These are phyloP conservation scores for Entomortierella chlamydospora DNA, from an alignment of 192 early-diverging fungal genomes.

Conservation along the genomic window DNA sequence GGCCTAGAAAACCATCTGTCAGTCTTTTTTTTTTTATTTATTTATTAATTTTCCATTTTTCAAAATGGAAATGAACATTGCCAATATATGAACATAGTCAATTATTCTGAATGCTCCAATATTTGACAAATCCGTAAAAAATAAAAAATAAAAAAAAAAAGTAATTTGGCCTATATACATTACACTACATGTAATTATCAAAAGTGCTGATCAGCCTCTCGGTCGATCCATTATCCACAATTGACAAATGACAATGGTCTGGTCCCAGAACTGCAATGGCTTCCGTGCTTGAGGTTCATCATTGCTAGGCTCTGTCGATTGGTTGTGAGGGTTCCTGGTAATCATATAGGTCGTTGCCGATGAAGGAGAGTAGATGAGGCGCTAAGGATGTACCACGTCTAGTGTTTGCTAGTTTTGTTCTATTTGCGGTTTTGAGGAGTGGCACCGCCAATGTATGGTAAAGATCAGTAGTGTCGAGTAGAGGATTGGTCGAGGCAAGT, in stretches of 20 bases:
- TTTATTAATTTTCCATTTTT: no score
- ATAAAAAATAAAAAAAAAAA: no score
- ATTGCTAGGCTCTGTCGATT: neutral
- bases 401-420: constrained; percentile 18
- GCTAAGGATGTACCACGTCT: constrained; percentile 13
- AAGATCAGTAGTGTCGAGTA: constrained; percentile 28
- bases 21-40: no score
- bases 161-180: no score
- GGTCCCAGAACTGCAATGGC: constrained; percentile 28
- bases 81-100: no score
- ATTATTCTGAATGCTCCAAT: no score
- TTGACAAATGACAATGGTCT: constrained; percentile 28
- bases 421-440: constrained; percentile 12
- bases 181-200: no score
- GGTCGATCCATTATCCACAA: constrained; percentile 27
- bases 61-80: no score
- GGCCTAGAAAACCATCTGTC: constrained; percentile 17
- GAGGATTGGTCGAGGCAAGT: constrained; percentile 8
- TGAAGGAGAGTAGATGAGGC: constrained; percentile 33
- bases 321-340: neutral
- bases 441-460: constrained; percentile 19
- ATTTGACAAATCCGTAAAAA: no score
- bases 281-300: neutral
- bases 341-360: constrained; percentile 17
- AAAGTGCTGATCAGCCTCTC: no score